These are phyloP conservation scores for Inonotus obliquus DNA, from an alignment of 1,284 basidiomycete genomes.

Conservation along the genomic window DNA sequence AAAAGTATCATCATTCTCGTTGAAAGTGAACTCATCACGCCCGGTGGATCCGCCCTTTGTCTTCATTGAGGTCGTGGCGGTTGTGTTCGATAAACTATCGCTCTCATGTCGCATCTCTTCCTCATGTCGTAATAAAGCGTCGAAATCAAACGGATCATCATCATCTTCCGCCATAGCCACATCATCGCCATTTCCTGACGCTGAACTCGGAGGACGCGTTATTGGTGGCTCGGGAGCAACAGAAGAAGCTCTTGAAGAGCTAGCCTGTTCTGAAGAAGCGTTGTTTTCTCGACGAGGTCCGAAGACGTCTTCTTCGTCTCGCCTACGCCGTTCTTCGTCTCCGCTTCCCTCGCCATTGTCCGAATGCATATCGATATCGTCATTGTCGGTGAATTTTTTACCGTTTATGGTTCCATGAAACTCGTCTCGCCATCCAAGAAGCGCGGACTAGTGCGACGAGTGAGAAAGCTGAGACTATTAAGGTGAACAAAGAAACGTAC, in stretches of 20 bases:
- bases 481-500: conserved; percentile 39
- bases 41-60: conserved; percentile 18
- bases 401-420: conserved; percentile 47
- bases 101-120: conserved; percentile 32
- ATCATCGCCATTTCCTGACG: conserved; percentile 30
- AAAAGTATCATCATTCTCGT: conserved; percentile 49
- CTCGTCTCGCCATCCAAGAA: conserved; percentile 75
- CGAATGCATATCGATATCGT: conserved; percentile 22
- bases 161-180: conserved; percentile 30
- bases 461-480: conserved; percentile 7
- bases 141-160: conserved; percentile 54
- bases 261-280: conserved; percentile 32
- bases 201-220: conserved; percentile 45
- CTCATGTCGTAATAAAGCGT: conserved; percentile 46
- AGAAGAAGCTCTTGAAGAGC: conserved; percentile 13
- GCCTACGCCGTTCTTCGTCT: conserved; percentile 1
- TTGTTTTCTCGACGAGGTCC: conserved; percentile 27
- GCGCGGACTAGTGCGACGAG: conserved; percentile 44
- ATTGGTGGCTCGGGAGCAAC: conserved; percentile 21
- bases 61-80: conserved; percentile 13
- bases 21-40: conserved; percentile 26
- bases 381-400: conserved; percentile 30
- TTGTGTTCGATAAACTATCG: conserved; percentile 18
- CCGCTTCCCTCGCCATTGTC: conserved; percentile 26
- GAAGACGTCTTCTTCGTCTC: conserved; percentile 19